Evolutionary conservation across 2,329 filamentous ascomycete genomes (phyloP), one percentile per base, ranked within the genome.

Genomic region (Alternaria viburni): DNA sequence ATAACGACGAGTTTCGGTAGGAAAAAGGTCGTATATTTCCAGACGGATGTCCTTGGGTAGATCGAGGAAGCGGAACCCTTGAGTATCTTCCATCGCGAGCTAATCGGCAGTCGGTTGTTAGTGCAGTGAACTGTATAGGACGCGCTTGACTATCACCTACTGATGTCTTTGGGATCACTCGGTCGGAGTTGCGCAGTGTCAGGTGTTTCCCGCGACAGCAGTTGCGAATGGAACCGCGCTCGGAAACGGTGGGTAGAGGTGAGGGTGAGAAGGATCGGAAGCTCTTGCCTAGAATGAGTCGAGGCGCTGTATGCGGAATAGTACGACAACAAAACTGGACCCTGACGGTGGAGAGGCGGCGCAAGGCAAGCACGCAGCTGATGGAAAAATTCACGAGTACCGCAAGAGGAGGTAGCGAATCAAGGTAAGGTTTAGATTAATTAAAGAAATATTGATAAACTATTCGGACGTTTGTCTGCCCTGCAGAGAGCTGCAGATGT

Each of bases 401-500:
- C 15, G 1, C 32, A 36, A 36, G 30, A 32, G 30, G 4, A 32
- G 28, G 11, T 12, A 15, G 10, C 21, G 32, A n/a, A 7, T 28
- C 12, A 9, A 11, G 26, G 28, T 30, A 6, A 30, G 6, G 28
- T 11, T 36, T 9, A n/a, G 19, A 36, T 52, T 52, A n/a, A 41
- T 52, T 52, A 52, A 52, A 52, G 49, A 52, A 52, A 52, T 52
- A 52, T 21, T 52, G 49, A 41, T 41, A 52, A 45, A 51, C 30
- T 41, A 44, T 43, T 44, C 62, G 66, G 68, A 57, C 36, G 13
- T 66, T 61, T 50, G 61, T 56, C 70, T 70, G 65, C 61, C 68
- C 65, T 69, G 59, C 68, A 67, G 69, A 65, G 69, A 69, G 63
- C 69, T 68, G 69, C 63, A 73, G 63, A 71, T 69, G 64, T 60